phyloP scores from a whole-genome alignment of 768 basidiomycete species.

The Kockovaella imperatae region DNA sequence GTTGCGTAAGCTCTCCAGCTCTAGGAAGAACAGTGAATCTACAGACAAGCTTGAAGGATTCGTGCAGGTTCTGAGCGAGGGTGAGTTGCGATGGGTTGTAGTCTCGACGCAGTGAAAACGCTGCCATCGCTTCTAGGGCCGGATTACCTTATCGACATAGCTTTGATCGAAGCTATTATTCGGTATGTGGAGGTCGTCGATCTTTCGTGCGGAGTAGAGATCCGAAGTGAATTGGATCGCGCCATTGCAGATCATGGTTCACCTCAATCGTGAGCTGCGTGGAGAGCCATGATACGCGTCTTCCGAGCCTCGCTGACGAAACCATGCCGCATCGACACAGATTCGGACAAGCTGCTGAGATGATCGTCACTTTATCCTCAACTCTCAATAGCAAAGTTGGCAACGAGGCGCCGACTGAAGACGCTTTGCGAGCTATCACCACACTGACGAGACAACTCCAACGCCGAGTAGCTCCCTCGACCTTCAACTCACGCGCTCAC shows the following conservation, averaged over 20 bases:
- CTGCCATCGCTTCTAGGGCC: conserved; percentile 14
- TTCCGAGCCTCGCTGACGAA: not conserved
- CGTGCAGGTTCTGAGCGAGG: conserved; percentile 20
- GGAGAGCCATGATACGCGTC: not conserved
- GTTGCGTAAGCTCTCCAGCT: not conserved
- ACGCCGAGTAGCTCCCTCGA: conserved; percentile 5
- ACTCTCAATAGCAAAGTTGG: conserved; percentile 7
- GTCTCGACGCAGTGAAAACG: not conserved
- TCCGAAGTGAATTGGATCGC: conserved; percentile 15
- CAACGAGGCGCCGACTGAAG: conserved; percentile 17
- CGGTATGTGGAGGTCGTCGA: conserved; percentile 29
- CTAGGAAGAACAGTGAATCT: not conserved
- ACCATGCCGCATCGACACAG: conserved; percentile 1
- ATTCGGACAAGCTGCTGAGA: conserved; percentile 13
- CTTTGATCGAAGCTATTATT: conserved; percentile 21
- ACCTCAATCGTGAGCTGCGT: not conserved
- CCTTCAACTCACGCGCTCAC: not conserved
- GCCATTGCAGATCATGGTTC: conserved; percentile 14
- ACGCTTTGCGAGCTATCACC: conserved; percentile 17
- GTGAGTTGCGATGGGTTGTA: conserved; percentile 5
- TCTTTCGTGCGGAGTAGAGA: conserved; percentile 13
- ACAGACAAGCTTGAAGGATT: not conserved
- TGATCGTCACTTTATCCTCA: conserved; percentile 8
- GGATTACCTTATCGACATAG: conserved; percentile 32
- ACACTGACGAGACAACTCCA: conserved; percentile 23